phyloP scores from a whole-genome alignment of 768 basidiomycete species.

The Psilocybe tampanensis region DNA sequence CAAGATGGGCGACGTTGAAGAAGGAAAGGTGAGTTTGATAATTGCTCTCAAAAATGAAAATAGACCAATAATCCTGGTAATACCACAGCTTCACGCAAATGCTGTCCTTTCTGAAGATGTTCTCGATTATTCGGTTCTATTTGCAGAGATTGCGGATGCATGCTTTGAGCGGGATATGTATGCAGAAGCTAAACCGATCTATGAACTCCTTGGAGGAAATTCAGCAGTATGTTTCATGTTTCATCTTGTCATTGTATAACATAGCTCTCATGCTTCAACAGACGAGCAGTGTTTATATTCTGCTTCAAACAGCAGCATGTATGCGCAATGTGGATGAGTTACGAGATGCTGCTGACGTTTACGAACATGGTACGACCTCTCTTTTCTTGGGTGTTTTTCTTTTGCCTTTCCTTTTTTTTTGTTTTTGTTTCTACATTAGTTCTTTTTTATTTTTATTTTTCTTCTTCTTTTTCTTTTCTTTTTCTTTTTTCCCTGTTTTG shows the following conservation, averaged over 20 bases:
- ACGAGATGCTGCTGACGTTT: slow-evolving; percentile 78
- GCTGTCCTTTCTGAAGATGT: slow-evolving; percentile 74
- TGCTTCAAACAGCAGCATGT: slow-evolving; percentile 82
- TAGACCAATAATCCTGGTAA: background rate
- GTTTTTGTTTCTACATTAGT: no score
- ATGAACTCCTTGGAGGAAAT: slow-evolving; percentile 75
- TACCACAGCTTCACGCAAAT: slow-evolving; percentile 69
- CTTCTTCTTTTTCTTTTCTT: no score
- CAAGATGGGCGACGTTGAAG: slow-evolving; percentile 75
- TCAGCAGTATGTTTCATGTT: slow-evolving; percentile 56
- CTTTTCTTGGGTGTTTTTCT: background rate
- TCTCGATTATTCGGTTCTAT: slow-evolving; percentile 75
- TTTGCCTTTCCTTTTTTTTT: background rate
- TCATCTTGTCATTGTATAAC: background rate
- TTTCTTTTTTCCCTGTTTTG: no score
- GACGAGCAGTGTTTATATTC: slow-evolving; percentile 74
- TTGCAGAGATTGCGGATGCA: slow-evolving; percentile 84
- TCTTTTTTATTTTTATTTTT: no score
- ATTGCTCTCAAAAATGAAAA: background rate
- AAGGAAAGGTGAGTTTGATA: slow-evolving; percentile 67
- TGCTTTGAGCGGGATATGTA: slow-evolving; percentile 78
- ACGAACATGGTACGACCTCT: slow-evolving; percentile 67
- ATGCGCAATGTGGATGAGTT: slow-evolving; percentile 75
- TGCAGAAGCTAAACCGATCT: slow-evolving; percentile 78
- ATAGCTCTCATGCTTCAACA: slow-evolving; percentile 26